Percentiles rank a stretch among this genome's conserved stretches.
These are phyloP conservation scores for Cryptococcus amylolentus DNA, from an alignment of 1,284 basidiomycete genomes.

Conservation along the genomic window DNA sequence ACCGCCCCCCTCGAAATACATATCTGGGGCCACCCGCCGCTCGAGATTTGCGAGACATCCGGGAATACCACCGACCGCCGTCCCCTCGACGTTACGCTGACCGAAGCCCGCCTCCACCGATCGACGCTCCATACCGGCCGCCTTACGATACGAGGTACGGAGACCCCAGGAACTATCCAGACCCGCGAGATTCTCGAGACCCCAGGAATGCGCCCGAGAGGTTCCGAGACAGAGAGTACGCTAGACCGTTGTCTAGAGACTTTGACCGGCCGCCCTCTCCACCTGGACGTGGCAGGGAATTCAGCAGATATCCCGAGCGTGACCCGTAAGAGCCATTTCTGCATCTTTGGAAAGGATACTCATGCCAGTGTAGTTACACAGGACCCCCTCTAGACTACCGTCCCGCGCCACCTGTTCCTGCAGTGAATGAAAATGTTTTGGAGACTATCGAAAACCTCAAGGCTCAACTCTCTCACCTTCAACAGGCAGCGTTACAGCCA, in stretches of 20 bases:
- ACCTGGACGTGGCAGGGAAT: not conserved
- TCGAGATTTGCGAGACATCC: no score
- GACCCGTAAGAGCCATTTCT: not conserved
- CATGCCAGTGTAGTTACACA: not conserved
- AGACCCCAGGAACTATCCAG: not conserved
- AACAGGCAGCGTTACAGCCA: conserved; percentile 1
- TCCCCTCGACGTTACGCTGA: conserved; percentile 9
- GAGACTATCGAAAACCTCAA: conserved; percentile 17
- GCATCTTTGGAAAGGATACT: not conserved
- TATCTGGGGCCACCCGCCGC: no score
- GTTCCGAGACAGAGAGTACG: not conserved
- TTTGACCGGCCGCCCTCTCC: not conserved
- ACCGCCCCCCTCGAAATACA: no score
- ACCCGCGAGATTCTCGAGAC: not conserved
- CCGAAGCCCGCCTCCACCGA: conserved; percentile 1
- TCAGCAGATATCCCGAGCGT: not conserved
- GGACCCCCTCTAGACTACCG: not conserved
- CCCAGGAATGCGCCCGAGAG: not conserved
- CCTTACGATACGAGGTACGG: not conserved
- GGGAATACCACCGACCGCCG: conserved; percentile 1
- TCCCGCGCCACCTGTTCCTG: not conserved
- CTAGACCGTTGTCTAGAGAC: not conserved
- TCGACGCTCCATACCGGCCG: not conserved
- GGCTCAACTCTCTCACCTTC: conserved; percentile 15
- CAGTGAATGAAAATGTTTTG: conserved; percentile 6